Evolutionary conservation across 2,329 filamentous ascomycete genomes (phyloP), one percentile per base, ranked within the genome.

Genomic region (Fusarium sublunatum): DNA sequence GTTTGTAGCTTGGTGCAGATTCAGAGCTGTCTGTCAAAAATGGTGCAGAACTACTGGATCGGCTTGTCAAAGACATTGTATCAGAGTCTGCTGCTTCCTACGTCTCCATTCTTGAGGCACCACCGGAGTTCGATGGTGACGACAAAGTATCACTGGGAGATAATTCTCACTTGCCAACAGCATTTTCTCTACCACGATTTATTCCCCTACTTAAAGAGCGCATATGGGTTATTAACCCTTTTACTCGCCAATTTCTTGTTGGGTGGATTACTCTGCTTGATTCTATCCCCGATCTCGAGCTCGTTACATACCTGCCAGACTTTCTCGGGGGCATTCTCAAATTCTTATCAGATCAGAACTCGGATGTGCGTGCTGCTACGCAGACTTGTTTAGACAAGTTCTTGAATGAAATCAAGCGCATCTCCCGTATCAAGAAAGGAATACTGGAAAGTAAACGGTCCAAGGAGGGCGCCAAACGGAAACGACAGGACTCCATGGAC

Each of bases 11-110:
- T 69, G 93, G 94, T 13, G 95, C 95, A 43, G 95, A 99, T 75
- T 94, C 93, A 1, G 96, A 99, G 75, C 82, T 97, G 6, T 98
- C 94, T 0, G 96, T 99, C 56, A 99, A 99, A 78, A 99, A 99
- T 73, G 95, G 95, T 26, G 95, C 95, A 22, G 95, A 99, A 75
- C 84, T 99, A 44, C 84, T 99, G 8, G 95, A 99, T 77, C 91
- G 95, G 28, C 84, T 99, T 43, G 89, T 99, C 72, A 97, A 97
- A 77, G 93, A 98, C 71, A 97, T 98, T 60, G 93, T 98, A 4
- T 91, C 93, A 3, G 94, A 98, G 77, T 97, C 93, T 6, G 93
- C 94, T 12, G 91, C 94, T 39, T 95, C 93, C 5, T 99, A 99
- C 75, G 89, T 98, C 7, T 98, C 95, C 0, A 86, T 97, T 9